Conservation (phyloP, 225 moss, liverwort and hornwort species). For the Marchantia paleacea region DNA sequence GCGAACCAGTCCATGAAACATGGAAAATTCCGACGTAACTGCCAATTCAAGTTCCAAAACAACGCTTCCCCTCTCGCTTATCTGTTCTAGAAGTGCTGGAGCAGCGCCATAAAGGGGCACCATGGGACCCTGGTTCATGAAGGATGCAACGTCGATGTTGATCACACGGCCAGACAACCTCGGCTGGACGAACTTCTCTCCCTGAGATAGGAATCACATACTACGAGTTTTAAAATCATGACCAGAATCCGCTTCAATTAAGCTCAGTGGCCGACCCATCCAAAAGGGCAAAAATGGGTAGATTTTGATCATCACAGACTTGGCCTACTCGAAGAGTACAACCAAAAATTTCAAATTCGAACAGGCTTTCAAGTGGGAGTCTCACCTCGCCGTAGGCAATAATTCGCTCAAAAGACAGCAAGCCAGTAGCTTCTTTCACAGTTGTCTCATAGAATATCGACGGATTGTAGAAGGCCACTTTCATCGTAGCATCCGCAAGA, state of each 20-base stretch:
- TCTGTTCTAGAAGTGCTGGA: neutral
- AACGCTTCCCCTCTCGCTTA: slow-evolving; percentile 3
- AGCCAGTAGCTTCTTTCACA: neutral
- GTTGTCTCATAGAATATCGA: slow-evolving; percentile 7
- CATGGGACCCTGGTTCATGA: neutral
- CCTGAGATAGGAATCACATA: slow-evolving; percentile 1
- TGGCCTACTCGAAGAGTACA: too few species aligned
- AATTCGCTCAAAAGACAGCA: slow-evolving; percentile 1
- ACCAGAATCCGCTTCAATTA: too few species aligned
- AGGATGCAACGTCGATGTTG: slow-evolving; percentile 2
- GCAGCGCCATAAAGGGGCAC: slow-evolving; percentile 18
- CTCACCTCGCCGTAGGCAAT: slow-evolving; percentile 19
- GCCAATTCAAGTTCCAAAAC: neutral
- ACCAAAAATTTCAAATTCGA: too few species aligned
- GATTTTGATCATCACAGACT: too few species aligned
- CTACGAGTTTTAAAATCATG: too few species aligned
- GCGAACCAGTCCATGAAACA: slow-evolving; percentile 10
- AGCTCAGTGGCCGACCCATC: too few species aligned
- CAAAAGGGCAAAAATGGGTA: too few species aligned
- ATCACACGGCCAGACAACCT: slow-evolving; percentile 2
- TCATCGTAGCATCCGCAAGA: neutral
- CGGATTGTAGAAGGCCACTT: slow-evolving; percentile 19
- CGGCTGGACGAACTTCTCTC: slow-evolving; percentile 10
- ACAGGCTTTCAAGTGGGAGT: neutral
- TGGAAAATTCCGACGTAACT: slow-evolving; percentile 2